Base-by-base conservation (phyloP, 1,284 basidiomycete species). In the Blastosporella zonata region DNA sequence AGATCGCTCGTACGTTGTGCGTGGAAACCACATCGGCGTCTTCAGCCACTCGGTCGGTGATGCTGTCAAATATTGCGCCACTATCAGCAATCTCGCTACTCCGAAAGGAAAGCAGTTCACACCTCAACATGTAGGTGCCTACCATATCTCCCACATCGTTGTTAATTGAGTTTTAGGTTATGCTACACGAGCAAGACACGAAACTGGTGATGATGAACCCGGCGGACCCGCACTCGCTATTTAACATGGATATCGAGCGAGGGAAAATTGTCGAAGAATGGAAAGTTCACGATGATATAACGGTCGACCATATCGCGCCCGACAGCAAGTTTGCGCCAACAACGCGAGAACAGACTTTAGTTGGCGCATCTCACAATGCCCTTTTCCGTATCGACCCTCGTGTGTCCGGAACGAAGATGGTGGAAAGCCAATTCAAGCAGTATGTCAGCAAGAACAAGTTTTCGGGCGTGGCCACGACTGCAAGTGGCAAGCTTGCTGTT, bases 191-290 rank as follows among this genome's bases (percentile, higher is more conserved):
- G 61, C 93, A 97, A 80, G 97, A 99, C 67, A 80, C 84, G 29
- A 92, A 93, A 70, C 95, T 99, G 93, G 75, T 99, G 46, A 66
- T 99, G 50, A 91, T 93, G 81, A 91, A 97, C 63, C 87, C 92
- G 1, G 64, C 69, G 29, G 85, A 94, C 46, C 81, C 85, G n/a
- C 84, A 94, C 60, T 87, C 93, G 0, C 71, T 99, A 29, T 98
- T 86, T 72, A 86, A 79, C 57, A 86, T 99, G 81, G 97, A 99
- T 67, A 82, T 99, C 55, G 93, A 96, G 67, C 87, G 87, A 37
- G 97, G 94, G 42, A 97, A 98, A 72, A 87, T 99, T 34, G 93
- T 99, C 6, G 97, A 99, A 63, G 96, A 99, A 67, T 98, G 94
- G 95, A 96, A 95, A 66, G 85, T 99, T 13, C 88, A 95, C 62